A percentile compares a stretch with the other conserved stretches of the same genome.
Evolutionary conservation across 1,284 basidiomycete genomes (phyloP).

Genomic region (Peniophora sp.): DNA sequence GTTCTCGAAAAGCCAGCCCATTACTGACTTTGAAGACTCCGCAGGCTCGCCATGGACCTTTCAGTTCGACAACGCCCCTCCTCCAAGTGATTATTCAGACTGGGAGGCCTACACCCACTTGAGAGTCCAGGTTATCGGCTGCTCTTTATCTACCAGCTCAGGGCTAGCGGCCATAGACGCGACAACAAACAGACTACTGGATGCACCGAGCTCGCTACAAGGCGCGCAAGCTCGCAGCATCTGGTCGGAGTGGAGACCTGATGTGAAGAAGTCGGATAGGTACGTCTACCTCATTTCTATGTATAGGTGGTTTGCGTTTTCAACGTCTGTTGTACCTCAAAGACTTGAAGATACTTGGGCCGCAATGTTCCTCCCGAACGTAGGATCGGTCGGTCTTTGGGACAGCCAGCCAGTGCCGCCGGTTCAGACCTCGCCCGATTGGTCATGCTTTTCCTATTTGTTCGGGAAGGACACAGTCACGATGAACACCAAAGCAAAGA

Average conservation of each 20-base stretch:
- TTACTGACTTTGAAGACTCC: neutral
- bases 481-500: neutral
- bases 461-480: neutral
- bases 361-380: neutral
- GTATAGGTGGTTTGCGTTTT: too few relatives aligned
- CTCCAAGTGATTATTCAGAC: too few relatives aligned
- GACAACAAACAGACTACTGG: neutral
- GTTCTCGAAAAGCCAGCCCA: neutral
- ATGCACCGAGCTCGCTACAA: neutral
- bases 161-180: neutral
- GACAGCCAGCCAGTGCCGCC: neutral
- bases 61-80: neutral
- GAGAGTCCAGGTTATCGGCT: neutral
- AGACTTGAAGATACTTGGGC: constrained; percentile 1
- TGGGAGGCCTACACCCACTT: neutral
- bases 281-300: neutral
- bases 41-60: neutral
- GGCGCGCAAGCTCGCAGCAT: neutral
- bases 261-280: neutral
- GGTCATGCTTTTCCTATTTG: neutral
- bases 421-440: neutral
- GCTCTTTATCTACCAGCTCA: neutral
- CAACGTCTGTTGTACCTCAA: too few relatives aligned
- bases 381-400: neutral
- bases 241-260: neutral